Base-by-base conservation (phyloP, 2,329 filamentous ascomycete genomes). In the Tolypocladium pustulatum region DNA sequence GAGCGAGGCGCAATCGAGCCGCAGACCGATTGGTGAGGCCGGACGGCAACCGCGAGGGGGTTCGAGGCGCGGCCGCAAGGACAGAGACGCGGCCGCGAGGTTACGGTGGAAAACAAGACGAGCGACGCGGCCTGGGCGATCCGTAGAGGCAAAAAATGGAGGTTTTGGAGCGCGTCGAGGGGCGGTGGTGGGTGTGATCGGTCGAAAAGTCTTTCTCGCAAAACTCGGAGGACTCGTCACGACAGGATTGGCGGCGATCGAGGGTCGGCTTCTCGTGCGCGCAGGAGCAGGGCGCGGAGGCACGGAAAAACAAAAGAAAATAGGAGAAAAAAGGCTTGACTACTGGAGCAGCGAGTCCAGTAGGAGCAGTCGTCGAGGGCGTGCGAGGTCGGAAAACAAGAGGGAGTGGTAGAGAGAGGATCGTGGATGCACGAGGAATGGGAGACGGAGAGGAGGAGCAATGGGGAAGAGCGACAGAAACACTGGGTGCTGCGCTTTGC, bases 401-500 rank as follows among this genome's bases (percentile, higher is more conserved):
- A 60, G 41, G 60, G 58, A 60, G 49, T 41, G 55, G 55, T 57
- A 56, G 62, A 62, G 60, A 63, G 60, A 63, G 63, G 65, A 69
- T 72, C 68, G 67, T 69, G 67, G 68, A 68, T 62, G 67, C 63
- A 67, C 66, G 67, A 68, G 65, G 67, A 70, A 66, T 65, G 68
- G 64, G 62, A 61, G 63, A 67, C 69, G 66, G 70, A 67, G 69
- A 67, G 66, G 67, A 66, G 66, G 68, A 71, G 38, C 38, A 41
- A 71, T 66, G 67, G 69, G 70, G 69, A 73, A 67, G 71, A 71
- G 70, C 70, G 70, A 72, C 69, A 67, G 68, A 61, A 60, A 57
- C 60, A 66, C 62, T 62, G 67, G 68, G 66, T 65, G 67, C 65
- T 65, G 49, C 32, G 53, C 54, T 46, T 55, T 38, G 58, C 58